Evolutionary conservation across 31 red algal genomes (phyloP).

Genomic region (Bonnemaisonia californica): DNA sequence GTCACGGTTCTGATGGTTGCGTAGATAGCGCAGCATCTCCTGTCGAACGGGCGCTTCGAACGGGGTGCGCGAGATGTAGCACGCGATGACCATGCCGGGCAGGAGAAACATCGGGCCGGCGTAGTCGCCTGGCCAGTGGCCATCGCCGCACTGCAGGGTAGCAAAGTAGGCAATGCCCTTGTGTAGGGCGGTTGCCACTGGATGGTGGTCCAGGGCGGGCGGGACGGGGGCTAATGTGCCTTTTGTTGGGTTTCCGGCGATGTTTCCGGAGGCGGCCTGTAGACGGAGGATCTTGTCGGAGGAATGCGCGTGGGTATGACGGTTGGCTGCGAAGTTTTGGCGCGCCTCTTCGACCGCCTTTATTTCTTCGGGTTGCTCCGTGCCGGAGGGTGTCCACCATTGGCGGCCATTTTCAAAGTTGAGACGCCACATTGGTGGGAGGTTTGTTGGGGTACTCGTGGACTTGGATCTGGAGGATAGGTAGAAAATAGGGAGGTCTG

Average conservation of each 20-base stretch:
- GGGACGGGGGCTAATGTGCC: conserved; percentile 37
- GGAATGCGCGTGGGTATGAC: conserved; percentile 43
- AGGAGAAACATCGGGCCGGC: conserved; percentile 96
- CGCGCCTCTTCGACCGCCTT: conserved; percentile 36
- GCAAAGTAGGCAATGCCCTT: conserved; percentile 72
- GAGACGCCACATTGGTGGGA: conserved; percentile 51
- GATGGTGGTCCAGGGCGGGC: conserved; percentile 18
- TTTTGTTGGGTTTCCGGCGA: conserved; percentile 47
- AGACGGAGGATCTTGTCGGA: conserved; percentile 65
- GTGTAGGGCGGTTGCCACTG: conserved; percentile 52
- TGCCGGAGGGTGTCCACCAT: conserved; percentile 57
- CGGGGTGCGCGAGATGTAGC: conserved; percentile 69
- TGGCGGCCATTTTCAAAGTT: conserved; percentile 73
- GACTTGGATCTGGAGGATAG: too few species aligned
- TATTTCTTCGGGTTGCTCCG: not conserved
- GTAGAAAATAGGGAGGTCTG: too few species aligned
- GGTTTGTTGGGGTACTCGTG: too few species aligned
- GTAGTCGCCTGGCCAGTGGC: conserved; percentile 99
- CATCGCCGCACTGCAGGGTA: conserved; percentile 87
- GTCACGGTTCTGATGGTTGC: conserved; percentile 87
- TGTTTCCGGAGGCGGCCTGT: conserved; percentile 42
- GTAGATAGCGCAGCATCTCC: conserved; percentile 93
- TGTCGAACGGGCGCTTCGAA: conserved; percentile 21
- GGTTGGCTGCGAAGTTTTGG: conserved; percentile 18
- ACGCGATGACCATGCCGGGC: conserved; percentile 89